These are phyloP conservation scores for Chaetomium sp. DNA, from an alignment of 2,329 filamentous ascomycete species.

Conservation along the genomic window DNA sequence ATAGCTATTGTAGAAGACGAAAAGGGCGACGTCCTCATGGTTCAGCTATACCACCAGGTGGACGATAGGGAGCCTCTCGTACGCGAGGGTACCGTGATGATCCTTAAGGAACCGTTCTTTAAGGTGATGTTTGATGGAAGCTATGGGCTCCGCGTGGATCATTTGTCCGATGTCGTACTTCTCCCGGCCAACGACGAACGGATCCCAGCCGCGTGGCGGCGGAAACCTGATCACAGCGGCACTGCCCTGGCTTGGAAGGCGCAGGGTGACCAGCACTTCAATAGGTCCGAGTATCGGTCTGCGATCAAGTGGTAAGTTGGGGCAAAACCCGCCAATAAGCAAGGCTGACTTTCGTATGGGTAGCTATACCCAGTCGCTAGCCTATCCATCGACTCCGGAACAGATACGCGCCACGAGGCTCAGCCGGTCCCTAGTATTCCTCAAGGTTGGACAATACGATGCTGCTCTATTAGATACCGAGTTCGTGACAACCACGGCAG, in stretches of 20 bases:
- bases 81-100: slow-evolving; percentile 27
- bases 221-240: slow-evolving; percentile 33
- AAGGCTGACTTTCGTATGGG: not conserved
- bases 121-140: slow-evolving; percentile 44
- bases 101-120: slow-evolving; percentile 59
- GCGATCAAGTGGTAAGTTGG: slow-evolving; percentile 38
- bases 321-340: not conserved
- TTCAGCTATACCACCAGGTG: slow-evolving; percentile 49
- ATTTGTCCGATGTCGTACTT: slow-evolving; percentile 52
- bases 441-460: slow-evolving; percentile 38
- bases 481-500: slow-evolving; percentile 18
- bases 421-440: slow-evolving; percentile 43
- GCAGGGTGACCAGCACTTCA: slow-evolving; percentile 42
- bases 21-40: slow-evolving; percentile 38
- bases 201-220: slow-evolving; percentile 42
- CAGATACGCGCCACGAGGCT: slow-evolving; percentile 42
- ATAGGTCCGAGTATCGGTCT: slow-evolving; percentile 41
- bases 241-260: slow-evolving; percentile 27
- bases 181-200: slow-evolving; percentile 42
- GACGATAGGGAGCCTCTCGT: slow-evolving; percentile 41
- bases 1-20: slow-evolving; percentile 46
- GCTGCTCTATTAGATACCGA: slow-evolving; percentile 40
- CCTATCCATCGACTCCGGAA: slow-evolving; percentile 39
- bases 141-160: slow-evolving; percentile 54
- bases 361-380: slow-evolving; percentile 24